A percentile compares a stretch with the other conserved stretches of the same genome.
Conservation (phyloP, 805 yeast species). For the Jamesozyma lodderae region DNA sequence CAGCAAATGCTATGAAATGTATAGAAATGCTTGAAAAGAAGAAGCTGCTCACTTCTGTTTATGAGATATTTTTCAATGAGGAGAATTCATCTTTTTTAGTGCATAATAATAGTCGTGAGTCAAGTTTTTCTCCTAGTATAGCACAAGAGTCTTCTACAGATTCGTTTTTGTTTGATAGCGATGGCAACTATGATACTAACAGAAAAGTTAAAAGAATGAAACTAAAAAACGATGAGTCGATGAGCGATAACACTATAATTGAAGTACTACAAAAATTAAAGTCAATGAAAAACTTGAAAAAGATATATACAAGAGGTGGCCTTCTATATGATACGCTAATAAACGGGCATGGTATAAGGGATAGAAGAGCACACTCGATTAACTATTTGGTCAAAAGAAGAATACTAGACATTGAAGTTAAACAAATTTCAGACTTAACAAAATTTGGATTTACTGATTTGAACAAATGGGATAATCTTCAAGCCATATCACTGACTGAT, state of each 20-base stretch:
- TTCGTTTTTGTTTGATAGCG: background rate
- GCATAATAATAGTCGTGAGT: background rate
- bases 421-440: slow-evolving; percentile 10
- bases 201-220: background rate
- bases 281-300: slow-evolving; percentile 16
- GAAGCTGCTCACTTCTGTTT: slow-evolving; percentile 6
- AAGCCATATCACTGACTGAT: slow-evolving; percentile 10
- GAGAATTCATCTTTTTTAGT: slow-evolving; percentile 5
- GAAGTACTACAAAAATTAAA: slow-evolving; percentile 9
- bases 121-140: background rate
- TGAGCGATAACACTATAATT: background rate
- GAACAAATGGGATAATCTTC: slow-evolving; percentile 24
- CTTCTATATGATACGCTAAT: slow-evolving; percentile 18
- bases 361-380: slow-evolving; percentile 24
- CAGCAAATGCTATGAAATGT: slow-evolving; percentile 4
- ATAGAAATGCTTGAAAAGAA: slow-evolving; percentile 8
- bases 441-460: slow-evolving; percentile 18
- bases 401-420: slow-evolving; percentile 11
- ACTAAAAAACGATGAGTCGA: background rate
- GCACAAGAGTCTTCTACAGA: background rate
- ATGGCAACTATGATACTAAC: background rate
- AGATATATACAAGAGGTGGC: slow-evolving; percentile 15
- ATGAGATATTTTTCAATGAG: slow-evolving; percentile 10
- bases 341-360: slow-evolving; percentile 26
- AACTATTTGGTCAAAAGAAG: slow-evolving; percentile 18